phyloP scores from a whole-genome alignment of 345 rosid species.

The Ailanthus altissimus region DNA sequence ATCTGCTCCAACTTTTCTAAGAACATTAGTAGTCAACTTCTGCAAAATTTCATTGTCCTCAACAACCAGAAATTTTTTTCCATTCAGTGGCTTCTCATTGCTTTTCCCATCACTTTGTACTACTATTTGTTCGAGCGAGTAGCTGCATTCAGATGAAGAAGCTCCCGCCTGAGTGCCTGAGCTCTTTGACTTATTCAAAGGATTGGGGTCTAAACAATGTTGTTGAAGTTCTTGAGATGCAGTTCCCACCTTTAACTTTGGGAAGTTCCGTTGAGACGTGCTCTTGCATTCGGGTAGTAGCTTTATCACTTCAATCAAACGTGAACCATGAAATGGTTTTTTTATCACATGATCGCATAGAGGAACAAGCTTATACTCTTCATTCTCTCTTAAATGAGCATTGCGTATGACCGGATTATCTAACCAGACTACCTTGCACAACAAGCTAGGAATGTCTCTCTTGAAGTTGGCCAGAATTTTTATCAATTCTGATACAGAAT shows the following conservation, averaged over 20 bases:
- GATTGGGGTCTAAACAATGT: neutral
- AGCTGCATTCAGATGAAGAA: neutral
- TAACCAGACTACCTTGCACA: conserved; percentile 36
- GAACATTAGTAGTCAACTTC: neutral
- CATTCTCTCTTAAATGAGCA: neutral
- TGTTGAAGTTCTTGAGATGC: conserved; percentile 18
- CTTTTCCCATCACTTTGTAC: neutral
- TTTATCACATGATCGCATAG: conserved; percentile 20
- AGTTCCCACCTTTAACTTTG: conserved; percentile 5
- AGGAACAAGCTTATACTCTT: neutral
- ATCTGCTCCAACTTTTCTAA: conserved; percentile 33
- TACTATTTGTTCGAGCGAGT: neutral
- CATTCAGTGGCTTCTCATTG: conserved; percentile 22
- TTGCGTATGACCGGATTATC: conserved; percentile 17
- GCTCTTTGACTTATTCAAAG: neutral
- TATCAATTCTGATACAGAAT: conserved; percentile 11
- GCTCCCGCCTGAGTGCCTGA: neutral
- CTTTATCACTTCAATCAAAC: conserved; percentile 28
- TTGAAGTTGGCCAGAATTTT: conserved; percentile 18
- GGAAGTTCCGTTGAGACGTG: neutral
- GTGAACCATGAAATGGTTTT: conserved; percentile 38
- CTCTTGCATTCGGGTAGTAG: conserved; percentile 24
- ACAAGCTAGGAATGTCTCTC: conserved; percentile 18
- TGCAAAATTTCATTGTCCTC: conserved; percentile 25
- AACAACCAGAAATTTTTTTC: conserved; percentile 30